Evolutionary conservation across 176 grass and related monocot genomes (phyloP), one percentile per base, ranked within the genome.

Genomic region (Canna indica): DNA sequence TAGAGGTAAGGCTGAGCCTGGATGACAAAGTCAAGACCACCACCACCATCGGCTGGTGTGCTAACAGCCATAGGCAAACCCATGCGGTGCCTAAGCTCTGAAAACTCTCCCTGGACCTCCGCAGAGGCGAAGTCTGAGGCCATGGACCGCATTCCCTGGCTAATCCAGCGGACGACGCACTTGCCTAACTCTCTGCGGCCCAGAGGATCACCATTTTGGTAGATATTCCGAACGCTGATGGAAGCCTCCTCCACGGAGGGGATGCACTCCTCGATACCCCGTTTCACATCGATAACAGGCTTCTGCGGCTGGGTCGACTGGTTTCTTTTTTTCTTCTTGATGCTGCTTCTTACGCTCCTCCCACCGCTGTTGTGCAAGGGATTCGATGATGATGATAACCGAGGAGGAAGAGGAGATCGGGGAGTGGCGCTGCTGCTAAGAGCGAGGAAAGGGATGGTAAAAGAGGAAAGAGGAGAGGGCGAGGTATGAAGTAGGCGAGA

Each of bases 131-230:
- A 73, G 25, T 91, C 85, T 24, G 83, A 75, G 38, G 93, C 93
- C 93, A 97, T 91, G 72, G 88, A 91, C 1, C 73, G 77, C 88
- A 97, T 97, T 20, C 93, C 93, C 77, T 83, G 88, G 48, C 75
- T 64, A 10, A 97, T 88, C 93, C 88, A 97, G 30, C 74, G 74
- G 22, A 87, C 88, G 6, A 90, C 93, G 47, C 83, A 91, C 68
- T 72, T 77, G 34, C 88, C 93, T 10, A 97, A 83, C 76, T 97
- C 93, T 64, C 83, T 86, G 78, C 82, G 70, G 44, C 93, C 88
- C 12, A 91, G 58, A 0, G 88, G 93, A 24, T 97, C 81, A 1
- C 93, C 88, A 18, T 90, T 90, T 73, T 90, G 79, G 82, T 90
- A 87, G 67, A 87, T 67, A 22, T 85, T 77, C 41, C 76, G 81